Evolutionary conservation across 495 filamentous ascomycete genomes (phyloP), one percentile per base, ranked within the genome.

Genomic region (Penicillium pulvis): DNA sequence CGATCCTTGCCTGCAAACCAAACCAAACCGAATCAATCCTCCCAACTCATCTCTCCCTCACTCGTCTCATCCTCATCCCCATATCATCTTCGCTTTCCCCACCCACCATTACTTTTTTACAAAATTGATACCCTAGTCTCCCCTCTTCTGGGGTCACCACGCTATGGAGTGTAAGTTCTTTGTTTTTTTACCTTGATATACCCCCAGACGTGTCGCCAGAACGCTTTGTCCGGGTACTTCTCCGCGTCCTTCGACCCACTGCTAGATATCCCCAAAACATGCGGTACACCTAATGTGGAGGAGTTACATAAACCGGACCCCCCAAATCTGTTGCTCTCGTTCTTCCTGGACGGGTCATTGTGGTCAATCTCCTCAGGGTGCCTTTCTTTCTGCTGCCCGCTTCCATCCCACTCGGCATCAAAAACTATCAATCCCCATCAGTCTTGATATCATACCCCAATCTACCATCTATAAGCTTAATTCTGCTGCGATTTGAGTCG

Each of bases 121-220:
- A 58, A 69, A 60, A 67, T 67, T 72, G 61, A 68, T 68, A 61
- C 50, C 48, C 50, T 64, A 62, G 39, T 49, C 57, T 60, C 61
- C 69, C 70, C 74, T 70, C 48, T 67, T 62, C 66, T 61, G 77
- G 77, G 77, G 77, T 80, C 77, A 78, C 77, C 77, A 72, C 75
- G 77, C 76, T 78, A 77, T 77, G 73, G 73, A 78, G 63, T 74
- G 77, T 80, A 70, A 77, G 77, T 78, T 35, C 63, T 68, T 72
- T 70, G 72, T 59, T 71, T 71, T 55, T 59, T 55, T 59, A 58
- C 51, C 53, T 67, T 33, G 46, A 57, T 30, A 11, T 55, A n/a
- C 19, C 55, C 54, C 61, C 26, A 54, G 33, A 46, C 69, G 65
- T 72, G 69, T 67, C 59, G 55, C 64, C 63, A 64, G 61, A 71